Conservation (phyloP, 2,329 filamentous ascomycete species). For the Trichoderma atrobrunneum region DNA sequence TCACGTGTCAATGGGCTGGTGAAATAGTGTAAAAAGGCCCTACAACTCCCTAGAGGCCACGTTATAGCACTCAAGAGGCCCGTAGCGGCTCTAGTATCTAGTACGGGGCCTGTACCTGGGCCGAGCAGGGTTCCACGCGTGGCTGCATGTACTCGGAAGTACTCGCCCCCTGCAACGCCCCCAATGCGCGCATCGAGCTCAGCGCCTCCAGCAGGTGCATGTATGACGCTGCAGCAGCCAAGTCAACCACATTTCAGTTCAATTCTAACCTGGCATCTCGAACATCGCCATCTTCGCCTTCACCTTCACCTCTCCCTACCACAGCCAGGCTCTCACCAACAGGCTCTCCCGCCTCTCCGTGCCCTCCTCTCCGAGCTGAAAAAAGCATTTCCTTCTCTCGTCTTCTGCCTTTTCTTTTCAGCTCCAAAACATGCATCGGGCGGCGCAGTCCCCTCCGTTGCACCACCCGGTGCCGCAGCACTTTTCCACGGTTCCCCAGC, state of each 20-base stretch:
- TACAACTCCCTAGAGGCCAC: not conserved
- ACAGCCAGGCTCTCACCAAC: not conserved
- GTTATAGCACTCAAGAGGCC: not conserved
- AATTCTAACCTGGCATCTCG: constrained; percentile 14
- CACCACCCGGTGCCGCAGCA: constrained; percentile 98
- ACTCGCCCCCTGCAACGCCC: not conserved
- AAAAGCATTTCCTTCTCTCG: constrained; percentile 21
- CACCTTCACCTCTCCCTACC: not conserved
- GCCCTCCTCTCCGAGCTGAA: constrained; percentile 5
- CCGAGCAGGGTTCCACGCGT: not conserved
- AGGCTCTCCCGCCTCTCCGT: not conserved
- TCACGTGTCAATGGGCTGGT: constrained; percentile 15
- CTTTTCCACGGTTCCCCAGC: constrained; percentile 94
- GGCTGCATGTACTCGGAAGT: not conserved
- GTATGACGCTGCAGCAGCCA: constrained; percentile 27
- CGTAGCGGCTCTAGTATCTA: not conserved
- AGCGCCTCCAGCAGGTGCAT: constrained; percentile 7
- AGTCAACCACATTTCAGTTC: constrained; percentile 35
- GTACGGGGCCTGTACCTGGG: not conserved
- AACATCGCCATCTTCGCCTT: not conserved
- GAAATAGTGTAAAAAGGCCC: not conserved
- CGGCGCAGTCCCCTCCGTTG: constrained; percentile 82
- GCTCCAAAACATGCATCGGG: constrained; percentile 69
- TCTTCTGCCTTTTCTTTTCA: constrained; percentile 9
- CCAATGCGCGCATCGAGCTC: not conserved